phyloP scores from a whole-genome alignment of 352 stramenopile species.

The Phytophthora colocasiae region DNA sequence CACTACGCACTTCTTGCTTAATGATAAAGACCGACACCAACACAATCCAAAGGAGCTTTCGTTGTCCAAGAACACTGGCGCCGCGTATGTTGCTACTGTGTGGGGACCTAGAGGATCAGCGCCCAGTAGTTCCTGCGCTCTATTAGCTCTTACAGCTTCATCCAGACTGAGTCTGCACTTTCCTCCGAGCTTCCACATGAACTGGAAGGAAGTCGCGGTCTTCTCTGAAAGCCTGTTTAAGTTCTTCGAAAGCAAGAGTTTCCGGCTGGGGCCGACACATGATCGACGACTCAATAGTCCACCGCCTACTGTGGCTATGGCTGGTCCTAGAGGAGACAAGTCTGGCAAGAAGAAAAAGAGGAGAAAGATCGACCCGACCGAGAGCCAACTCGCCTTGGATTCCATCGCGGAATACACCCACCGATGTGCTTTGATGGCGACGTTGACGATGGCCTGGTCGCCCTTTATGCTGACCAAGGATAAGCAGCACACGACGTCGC shows the following conservation, averaged over 20 bases:
- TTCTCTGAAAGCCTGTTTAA: conserved; percentile 75
- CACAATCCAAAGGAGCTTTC: conserved; percentile 87
- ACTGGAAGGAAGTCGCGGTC: conserved; percentile 73
- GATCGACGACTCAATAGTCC: conserved; percentile 26
- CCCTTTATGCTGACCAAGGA: conserved; percentile 57
- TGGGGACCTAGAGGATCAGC: conserved; percentile 82
- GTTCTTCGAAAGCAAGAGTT: conserved; percentile 61
- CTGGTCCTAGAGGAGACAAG: conserved; percentile 30
- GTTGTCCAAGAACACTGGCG: conserved; percentile 76
- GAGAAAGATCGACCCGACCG: conserved; percentile 21
- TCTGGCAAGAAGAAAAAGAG: conserved; percentile 29
- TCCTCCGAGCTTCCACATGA: conserved; percentile 81
- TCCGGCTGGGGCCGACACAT: conserved; percentile 36
- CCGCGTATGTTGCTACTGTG: conserved; percentile 60
- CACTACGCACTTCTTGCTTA: conserved; percentile 68
- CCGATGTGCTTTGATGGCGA: conserved; percentile 64
- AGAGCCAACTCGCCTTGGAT: conserved; percentile 23
- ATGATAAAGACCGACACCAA: conserved; percentile 73
- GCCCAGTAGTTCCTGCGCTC: conserved; percentile 71
- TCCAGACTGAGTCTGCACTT: conserved; percentile 76
- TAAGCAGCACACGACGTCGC: conserved; percentile 55
- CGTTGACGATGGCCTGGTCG: conserved; percentile 77
- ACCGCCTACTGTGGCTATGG: conserved; percentile 30
- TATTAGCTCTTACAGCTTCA: conserved; percentile 68
- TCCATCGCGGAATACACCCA: conserved; percentile 69